These are phyloP conservation scores for Prunella vulgaris DNA, from an alignment of 257 asterid genomes.

Conservation along the genomic window DNA sequence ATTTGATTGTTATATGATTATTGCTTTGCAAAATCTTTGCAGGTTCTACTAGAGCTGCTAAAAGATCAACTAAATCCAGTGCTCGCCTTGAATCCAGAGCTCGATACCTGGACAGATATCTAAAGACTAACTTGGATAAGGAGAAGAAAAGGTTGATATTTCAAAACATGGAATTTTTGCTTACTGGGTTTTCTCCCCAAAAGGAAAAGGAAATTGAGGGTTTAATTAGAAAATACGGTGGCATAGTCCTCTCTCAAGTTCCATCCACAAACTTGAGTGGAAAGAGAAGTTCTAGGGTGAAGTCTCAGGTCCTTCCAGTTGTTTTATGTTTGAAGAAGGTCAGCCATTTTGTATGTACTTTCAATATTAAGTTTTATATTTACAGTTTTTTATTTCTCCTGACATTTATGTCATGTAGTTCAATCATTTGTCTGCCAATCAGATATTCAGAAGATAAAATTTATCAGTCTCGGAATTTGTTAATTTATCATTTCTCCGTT, in stretches of 20 bases:
- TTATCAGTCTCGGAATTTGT: background rate
- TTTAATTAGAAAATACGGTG: conserved; percentile 62
- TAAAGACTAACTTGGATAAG: conserved; percentile 21
- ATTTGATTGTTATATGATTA: conserved; percentile 16
- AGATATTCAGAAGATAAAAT: background rate
- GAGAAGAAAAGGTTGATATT: conserved; percentile 51
- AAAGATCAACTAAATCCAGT: conserved; percentile 32
- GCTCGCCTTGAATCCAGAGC: conserved; percentile 36
- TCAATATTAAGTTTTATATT: conserved; percentile 8
- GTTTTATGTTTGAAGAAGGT: conserved; percentile 72
- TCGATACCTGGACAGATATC: conserved; percentile 33
- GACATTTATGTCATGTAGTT: background rate
- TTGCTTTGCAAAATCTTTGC: conserved; percentile 26
- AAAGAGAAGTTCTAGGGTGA: conserved; percentile 42
- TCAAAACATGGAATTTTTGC: conserved; percentile 66
- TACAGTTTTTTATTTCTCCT: background rate
- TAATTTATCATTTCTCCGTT: background rate
- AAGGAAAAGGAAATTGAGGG: conserved; percentile 64
- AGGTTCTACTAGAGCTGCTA: conserved; percentile 46
- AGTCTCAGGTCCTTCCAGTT: conserved; percentile 47
- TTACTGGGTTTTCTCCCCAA: conserved; percentile 61
- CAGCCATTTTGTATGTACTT: conserved; percentile 19
- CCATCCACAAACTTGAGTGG: conserved; percentile 45
- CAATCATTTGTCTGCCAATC: conserved; percentile 10
- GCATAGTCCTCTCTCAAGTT: conserved; percentile 57